Percentiles rank a stretch among this genome's conserved stretches.
Evolutionary conservation across 2,329 filamentous ascomycete genomes (phyloP).

Genomic region (Botryosphaeria dothidea): DNA sequence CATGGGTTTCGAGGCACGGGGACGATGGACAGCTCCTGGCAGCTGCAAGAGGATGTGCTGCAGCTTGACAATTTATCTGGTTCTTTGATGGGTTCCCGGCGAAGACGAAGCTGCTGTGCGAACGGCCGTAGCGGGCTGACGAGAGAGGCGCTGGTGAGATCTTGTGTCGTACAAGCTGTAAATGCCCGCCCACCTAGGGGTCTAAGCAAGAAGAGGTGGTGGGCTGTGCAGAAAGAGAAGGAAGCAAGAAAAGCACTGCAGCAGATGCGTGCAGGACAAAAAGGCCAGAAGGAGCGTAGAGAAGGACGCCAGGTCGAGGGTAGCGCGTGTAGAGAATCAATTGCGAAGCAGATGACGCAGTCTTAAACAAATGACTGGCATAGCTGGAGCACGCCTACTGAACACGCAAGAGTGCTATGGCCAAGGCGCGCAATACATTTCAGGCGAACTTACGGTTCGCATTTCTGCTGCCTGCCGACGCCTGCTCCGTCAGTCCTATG

Average conservation of each 20-base stretch:
- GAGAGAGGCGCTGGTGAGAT: conserved; percentile 2
- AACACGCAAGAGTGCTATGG: not conserved
- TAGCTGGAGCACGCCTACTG: not conserved
- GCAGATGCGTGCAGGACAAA: not conserved
- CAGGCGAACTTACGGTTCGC: not conserved
- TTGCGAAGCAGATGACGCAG: not conserved
- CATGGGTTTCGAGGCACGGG: not conserved
- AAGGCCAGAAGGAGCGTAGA: not conserved
- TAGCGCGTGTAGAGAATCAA: not conserved
- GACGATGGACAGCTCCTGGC: not conserved
- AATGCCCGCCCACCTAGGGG: not conserved
- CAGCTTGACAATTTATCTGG: not conserved
- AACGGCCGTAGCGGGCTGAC: conserved; percentile 2
- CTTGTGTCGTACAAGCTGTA: not conserved
- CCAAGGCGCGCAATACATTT: not conserved
- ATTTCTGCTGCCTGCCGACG: not conserved
- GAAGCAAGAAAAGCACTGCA: not conserved
- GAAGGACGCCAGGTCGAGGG: not conserved
- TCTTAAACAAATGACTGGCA: not conserved
- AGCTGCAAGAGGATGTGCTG: not conserved
- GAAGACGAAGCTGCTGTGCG: not conserved
- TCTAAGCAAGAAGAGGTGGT: not conserved
- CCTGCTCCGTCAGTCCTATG: not conserved
- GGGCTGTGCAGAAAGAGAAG: not conserved
- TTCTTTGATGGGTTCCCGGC: not conserved